phyloP scores from a whole-genome alignment of 208 protist genomes.

The Strigomonas galati region DNA sequence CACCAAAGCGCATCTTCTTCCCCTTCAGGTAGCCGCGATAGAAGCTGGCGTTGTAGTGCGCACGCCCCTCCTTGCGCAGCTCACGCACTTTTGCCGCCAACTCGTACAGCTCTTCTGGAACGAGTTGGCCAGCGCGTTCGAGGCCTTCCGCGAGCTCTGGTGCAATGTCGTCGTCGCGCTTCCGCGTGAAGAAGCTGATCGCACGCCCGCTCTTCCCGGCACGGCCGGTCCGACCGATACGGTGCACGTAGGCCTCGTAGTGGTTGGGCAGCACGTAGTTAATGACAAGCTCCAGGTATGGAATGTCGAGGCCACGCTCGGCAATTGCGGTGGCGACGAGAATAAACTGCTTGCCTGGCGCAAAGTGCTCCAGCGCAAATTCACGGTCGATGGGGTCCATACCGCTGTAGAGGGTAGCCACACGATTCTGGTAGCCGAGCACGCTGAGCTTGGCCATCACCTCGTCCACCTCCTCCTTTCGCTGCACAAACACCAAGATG shows the following conservation, averaged over 20 bases:
- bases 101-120: slow-evolving; percentile 83
- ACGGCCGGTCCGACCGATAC: slow-evolving; percentile 93
- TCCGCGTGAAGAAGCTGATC: slow-evolving; percentile 83
- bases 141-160: slow-evolving; percentile 78
- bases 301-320: slow-evolving; percentile 96
- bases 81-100: slow-evolving; percentile 57
- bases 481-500: slow-evolving; percentile 91
- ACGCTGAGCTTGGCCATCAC: slow-evolving; percentile 73
- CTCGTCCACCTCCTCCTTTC: slow-evolving; percentile 87
- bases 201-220: slow-evolving; percentile 77
- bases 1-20: slow-evolving; percentile 48
- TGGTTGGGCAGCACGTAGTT: slow-evolving; percentile 99
- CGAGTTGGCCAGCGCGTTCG: slow-evolving; percentile 62
- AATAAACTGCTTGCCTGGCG: slow-evolving; percentile 80
- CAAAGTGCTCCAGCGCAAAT: slow-evolving; percentile 87
- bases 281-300: slow-evolving; percentile 98
- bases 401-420: slow-evolving; percentile 83
- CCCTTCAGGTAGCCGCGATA: slow-evolving; percentile 73
- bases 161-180: slow-evolving; percentile 77
- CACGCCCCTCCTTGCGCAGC: slow-evolving; percentile 65
- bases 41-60: slow-evolving; percentile 59
- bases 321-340: slow-evolving; percentile 88
- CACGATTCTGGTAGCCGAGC: slow-evolving; percentile 73
- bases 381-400: slow-evolving; percentile 92
- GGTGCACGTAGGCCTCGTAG: slow-evolving; percentile 98